Evolutionary conservation across 2,329 filamentous ascomycete species (phyloP).

Genomic region (Calonectria pseudoreteaudii): DNA sequence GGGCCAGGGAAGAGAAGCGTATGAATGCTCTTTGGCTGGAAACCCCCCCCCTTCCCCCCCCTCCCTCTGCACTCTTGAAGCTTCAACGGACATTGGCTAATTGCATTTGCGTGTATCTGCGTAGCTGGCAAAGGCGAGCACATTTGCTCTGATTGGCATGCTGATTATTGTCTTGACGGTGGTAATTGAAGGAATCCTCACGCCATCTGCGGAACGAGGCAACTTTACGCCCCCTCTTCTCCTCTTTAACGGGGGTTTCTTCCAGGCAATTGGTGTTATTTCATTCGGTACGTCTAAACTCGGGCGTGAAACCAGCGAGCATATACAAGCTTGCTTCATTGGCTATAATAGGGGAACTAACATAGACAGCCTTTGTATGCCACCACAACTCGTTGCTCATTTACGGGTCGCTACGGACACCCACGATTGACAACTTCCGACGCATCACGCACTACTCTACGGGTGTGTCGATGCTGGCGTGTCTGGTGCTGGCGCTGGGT

Average conservation of each 20-base stretch:
- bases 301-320: no score
- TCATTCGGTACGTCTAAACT: constrained; percentile 80
- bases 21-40: no score
- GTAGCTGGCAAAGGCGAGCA: constrained; percentile 94
- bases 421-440: constrained; percentile 94
- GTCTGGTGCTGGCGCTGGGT: constrained; percentile 85
- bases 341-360: not conserved
- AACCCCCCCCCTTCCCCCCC: no score
- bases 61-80: not conserved
- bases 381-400: constrained; percentile 98
- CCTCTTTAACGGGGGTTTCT: constrained; percentile 87
- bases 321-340: not conserved
- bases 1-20: no score
- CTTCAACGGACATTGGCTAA: constrained; percentile 23
- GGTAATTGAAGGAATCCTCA: constrained; percentile 82
- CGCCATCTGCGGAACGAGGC: constrained; percentile 78
- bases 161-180: constrained; percentile 88
- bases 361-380: constrained; percentile 68
- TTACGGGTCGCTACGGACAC: constrained; percentile 93
- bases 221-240: constrained; percentile 76
- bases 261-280: constrained; percentile 97
- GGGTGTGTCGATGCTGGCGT: constrained; percentile 89
- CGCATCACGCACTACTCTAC: constrained; percentile 95
- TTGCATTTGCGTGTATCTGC: constrained; percentile 1
- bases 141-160: constrained; percentile 94